Conservation (phyloP, 169 alveolate species). For the Plasmodium reichenowi region DNA sequence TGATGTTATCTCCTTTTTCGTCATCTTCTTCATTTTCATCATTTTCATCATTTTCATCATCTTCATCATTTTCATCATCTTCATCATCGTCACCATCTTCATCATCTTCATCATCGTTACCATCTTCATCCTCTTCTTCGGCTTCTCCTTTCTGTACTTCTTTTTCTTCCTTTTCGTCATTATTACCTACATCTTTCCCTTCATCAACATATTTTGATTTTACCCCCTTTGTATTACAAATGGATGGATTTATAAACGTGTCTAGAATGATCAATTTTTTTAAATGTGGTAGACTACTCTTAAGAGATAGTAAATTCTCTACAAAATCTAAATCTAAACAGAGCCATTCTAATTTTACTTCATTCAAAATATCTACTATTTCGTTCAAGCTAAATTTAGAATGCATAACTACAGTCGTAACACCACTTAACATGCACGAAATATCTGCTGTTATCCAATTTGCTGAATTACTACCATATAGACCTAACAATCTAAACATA, state of each 20-base stretch:
- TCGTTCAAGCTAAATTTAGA: constrained; percentile 56
- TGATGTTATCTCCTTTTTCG: background rate
- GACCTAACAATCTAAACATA: constrained; percentile 27
- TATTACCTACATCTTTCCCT: background rate
- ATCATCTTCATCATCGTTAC: background rate
- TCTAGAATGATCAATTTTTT: constrained; percentile 51
- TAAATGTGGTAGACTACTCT: constrained; percentile 22
- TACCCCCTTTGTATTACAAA: background rate
- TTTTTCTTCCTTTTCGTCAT: background rate
- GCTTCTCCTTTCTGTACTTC: background rate
- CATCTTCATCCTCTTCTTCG: background rate
- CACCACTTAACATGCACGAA: constrained; percentile 22
- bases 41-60: background rate
- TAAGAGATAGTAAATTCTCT: background rate
- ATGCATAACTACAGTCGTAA: constrained; percentile 56
- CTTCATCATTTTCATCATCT: background rate
- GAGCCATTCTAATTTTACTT: constrained; percentile 53
- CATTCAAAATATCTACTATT: constrained; percentile 32
- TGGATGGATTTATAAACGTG: background rate
- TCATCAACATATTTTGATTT: background rate
- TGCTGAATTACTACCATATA: constrained; percentile 50
- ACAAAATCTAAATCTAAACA: constrained; percentile 34
- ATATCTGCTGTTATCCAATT: constrained; percentile 60
- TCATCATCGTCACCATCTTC: background rate
- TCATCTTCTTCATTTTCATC: background rate